phyloP scores from a whole-genome alignment of 2,329 filamentous ascomycete species.

The Sporothrix inflata region DNA sequence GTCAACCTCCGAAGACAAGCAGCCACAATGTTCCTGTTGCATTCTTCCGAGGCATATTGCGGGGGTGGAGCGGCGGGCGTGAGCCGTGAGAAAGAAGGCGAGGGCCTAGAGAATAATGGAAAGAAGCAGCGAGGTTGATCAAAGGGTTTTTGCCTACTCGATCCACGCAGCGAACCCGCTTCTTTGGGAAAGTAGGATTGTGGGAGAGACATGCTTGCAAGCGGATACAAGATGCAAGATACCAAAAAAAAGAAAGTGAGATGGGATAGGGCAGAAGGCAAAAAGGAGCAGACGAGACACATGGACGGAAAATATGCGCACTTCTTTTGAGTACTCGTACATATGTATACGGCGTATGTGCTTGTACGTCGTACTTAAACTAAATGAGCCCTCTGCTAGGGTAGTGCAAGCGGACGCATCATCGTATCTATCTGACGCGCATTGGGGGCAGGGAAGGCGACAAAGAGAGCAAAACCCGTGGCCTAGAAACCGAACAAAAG shows the following conservation, averaged over 20 bases:
- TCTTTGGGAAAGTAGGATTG: neutral
- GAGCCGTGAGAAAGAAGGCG: neutral
- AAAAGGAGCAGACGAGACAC: neutral
- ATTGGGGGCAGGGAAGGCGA: neutral
- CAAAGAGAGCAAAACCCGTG: neutral
- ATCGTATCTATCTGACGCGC: neutral
- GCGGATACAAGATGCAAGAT: neutral
- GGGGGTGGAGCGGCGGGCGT: neutral
- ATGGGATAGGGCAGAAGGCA: neutral
- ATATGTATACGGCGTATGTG: no score
- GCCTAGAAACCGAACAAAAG: neutral
- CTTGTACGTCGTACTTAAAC: no score
- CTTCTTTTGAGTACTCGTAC: neutral
- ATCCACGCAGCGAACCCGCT: neutral
- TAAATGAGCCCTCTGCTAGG: no score
- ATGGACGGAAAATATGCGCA: neutral
- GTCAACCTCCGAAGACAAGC: neutral
- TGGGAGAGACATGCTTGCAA: neutral
- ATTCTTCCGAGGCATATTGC: neutral
- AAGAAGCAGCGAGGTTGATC: neutral
- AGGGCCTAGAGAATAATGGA: neutral
- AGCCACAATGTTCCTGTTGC: neutral
- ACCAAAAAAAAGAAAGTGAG: neutral
- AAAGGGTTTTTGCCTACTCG: neutral
- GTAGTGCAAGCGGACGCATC: neutral